phyloP scores from a whole-genome alignment of 352 stramenopile genomes.

The Phytopythium aichiense region DNA sequence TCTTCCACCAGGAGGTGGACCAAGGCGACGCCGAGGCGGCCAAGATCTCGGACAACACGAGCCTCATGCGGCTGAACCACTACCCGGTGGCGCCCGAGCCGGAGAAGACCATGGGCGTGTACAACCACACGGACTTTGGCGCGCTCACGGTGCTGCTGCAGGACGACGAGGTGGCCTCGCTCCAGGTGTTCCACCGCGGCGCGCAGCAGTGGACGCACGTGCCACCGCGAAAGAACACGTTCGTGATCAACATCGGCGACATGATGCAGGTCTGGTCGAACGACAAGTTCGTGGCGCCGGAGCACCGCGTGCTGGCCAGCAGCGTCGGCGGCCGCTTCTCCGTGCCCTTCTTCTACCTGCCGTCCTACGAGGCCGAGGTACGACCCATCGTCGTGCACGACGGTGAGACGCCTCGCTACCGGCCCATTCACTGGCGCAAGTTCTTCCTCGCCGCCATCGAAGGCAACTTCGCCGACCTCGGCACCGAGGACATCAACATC shows the following conservation, averaged over 20 bases:
- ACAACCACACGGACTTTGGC: constrained; percentile 40
- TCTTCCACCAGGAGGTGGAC: constrained; percentile 15
- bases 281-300: constrained; percentile 35
- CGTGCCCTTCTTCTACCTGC: constrained; percentile 63
- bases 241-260: constrained; percentile 63
- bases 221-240: constrained; percentile 27
- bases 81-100: constrained; percentile 59
- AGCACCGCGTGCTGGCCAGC: constrained; percentile 43
- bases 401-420: constrained; percentile 36
- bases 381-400: constrained; percentile 29
- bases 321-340: constrained; percentile 28
- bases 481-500: constrained; percentile 90
- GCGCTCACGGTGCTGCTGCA: constrained; percentile 47
- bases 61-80: constrained; percentile 72
- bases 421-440: constrained; percentile 77
- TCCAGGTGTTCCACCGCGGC: constrained; percentile 41
- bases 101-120: constrained; percentile 29
- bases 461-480: constrained; percentile 89
- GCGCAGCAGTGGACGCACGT: constrained; percentile 36
- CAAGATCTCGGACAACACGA: constrained; percentile 5
- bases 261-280: constrained; percentile 55
- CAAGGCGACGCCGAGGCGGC: not conserved
- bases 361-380: constrained; percentile 49
- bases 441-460: constrained; percentile 87
- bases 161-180: constrained; percentile 34